phyloP scores from a whole-genome alignment of 1,284 basidiomycete species.

The Malassezia globosa region DNA sequence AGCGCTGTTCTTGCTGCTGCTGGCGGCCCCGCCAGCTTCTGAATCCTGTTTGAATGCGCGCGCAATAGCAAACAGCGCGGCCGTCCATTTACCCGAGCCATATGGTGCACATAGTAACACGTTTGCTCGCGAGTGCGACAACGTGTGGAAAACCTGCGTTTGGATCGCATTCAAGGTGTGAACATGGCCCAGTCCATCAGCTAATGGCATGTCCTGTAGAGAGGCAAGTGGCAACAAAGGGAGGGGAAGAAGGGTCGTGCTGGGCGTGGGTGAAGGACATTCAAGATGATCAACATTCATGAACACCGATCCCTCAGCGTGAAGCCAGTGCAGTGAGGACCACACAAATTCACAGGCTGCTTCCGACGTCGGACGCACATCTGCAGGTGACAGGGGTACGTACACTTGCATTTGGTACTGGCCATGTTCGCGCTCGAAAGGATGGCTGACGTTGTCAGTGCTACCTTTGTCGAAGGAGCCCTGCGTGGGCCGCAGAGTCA shows the following conservation, averaged over 20 bases:
- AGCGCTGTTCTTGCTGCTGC: no score
- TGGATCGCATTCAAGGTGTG: conserved; percentile 72
- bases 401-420: conserved; percentile 58
- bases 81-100: conserved; percentile 67
- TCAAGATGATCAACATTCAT: conserved; percentile 60
- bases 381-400: conserved; percentile 48
- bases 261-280: conserved; percentile 63
- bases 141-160: conserved; percentile 76
- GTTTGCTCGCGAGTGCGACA: conserved; percentile 62
- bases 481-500: conserved; percentile 16
- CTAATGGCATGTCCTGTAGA: conserved; percentile 48
- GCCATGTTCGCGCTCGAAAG: conserved; percentile 51
- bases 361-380: conserved; percentile 44
- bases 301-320: conserved; percentile 64
- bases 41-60: conserved; percentile 20
- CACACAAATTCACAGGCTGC: conserved; percentile 53
- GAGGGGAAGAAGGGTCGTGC: conserved; percentile 65
- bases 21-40: no score
- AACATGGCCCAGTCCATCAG: conserved; percentile 20
- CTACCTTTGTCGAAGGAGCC: no score
- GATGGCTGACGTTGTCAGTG: conserved; percentile 13
- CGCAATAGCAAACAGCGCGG: conserved; percentile 67
- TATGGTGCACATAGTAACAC: conserved; percentile 70
- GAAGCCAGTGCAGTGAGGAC: conserved; percentile 86
- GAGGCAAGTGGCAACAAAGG: conserved; percentile 60